Conservation (phyloP, 345 rosid genomes). For the Populus davidiana region DNA sequence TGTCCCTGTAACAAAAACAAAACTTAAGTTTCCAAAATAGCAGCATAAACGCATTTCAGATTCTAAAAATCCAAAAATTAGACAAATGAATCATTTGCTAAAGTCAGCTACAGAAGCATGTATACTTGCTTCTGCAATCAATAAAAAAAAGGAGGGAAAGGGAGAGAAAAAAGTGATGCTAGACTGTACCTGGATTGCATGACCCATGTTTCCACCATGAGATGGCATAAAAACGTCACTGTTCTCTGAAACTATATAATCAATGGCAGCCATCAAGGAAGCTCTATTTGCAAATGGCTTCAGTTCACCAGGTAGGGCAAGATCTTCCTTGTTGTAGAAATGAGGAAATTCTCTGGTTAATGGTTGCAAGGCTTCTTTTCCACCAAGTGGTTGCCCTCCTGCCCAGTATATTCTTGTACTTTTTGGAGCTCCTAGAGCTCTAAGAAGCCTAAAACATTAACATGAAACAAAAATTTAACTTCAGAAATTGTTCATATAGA, state of each 20-base stretch:
- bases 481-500: not conserved
- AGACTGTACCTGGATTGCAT: conserved; percentile 65
- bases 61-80: not conserved
- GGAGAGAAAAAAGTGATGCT: not conserved
- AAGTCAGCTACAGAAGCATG: not conserved
- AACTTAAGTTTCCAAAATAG: conserved; percentile 8
- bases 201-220: conserved; percentile 99
- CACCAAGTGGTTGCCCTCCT: conserved; percentile 89
- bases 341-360: conserved; percentile 61
- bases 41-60: not conserved
- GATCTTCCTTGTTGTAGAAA: conserved; percentile 78
- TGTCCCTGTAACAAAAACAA: conserved; percentile 55
- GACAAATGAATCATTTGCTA: not conserved
- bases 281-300: conserved; percentile 76
- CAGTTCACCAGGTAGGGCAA: conserved; percentile 75
- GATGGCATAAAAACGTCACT: conserved; percentile 98
- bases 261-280: conserved; percentile 85
- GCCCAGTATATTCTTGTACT: conserved; percentile 83
- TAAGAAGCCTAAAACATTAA: conserved; percentile 60
- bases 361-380: conserved; percentile 69
- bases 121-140: not conserved
- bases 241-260: conserved; percentile 67
- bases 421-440: conserved; percentile 82
- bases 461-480: not conserved
- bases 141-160: too few relatives aligned